Conservation (phyloP, 108 stramenopile species). For the Conticribra weissflogii region DNA sequence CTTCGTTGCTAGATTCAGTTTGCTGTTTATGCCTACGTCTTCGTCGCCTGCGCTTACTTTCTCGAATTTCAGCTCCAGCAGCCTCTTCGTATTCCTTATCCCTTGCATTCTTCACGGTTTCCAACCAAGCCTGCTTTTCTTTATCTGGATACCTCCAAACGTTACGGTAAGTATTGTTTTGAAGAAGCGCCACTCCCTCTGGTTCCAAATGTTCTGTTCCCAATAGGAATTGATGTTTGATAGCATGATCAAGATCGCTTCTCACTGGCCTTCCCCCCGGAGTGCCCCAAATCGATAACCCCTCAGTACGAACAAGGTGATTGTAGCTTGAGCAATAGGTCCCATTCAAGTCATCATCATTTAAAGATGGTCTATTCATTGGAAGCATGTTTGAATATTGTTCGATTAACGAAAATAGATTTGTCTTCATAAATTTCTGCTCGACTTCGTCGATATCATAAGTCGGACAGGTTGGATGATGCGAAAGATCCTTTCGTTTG, state of each 20-base stretch:
- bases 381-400: constrained; percentile 25
- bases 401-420: constrained; percentile 24
- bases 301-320: constrained; percentile 30
- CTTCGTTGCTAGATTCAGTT: not conserved
- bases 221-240: constrained; percentile 18
- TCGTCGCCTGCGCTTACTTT: not conserved
- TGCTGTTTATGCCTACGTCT: not conserved
- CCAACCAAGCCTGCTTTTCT: constrained; percentile 33
- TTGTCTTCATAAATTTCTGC: constrained; percentile 23
- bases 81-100: not conserved
- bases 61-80: not conserved
- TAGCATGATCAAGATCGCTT: constrained; percentile 19
- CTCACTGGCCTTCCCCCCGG: constrained; percentile 36
- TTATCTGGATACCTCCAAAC: constrained; percentile 8
- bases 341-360: constrained; percentile 41
- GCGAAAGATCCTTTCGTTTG: constrained; percentile 7
- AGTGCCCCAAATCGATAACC: constrained; percentile 28
- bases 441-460: constrained; percentile 41
- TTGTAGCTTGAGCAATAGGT: constrained; percentile 50
- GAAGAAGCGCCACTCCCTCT: not conserved
- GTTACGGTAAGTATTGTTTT: not conserved
- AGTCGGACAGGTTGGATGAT: constrained; percentile 37
- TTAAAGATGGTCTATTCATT: constrained; percentile 40
- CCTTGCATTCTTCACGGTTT: constrained; percentile 12
- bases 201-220: constrained; percentile 14